Evolutionary conservation across 139 green algal species (phyloP), one percentile per base, ranked within the genome.

Genomic region (Chlamydomonas sphaeroides): DNA sequence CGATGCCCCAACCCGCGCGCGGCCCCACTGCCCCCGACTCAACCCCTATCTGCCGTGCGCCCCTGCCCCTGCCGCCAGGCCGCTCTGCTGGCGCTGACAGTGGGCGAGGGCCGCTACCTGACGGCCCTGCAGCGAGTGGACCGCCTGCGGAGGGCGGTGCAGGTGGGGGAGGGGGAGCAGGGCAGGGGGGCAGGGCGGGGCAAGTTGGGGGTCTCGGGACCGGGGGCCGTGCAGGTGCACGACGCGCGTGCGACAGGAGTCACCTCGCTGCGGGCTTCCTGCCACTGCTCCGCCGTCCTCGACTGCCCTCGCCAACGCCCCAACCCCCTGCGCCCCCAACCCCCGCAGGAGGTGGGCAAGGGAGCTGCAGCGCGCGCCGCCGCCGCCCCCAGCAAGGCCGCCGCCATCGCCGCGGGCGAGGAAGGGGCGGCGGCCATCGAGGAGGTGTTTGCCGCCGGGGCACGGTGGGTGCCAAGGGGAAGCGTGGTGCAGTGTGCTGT

Each of bases 31-130:
- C 49, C 45, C 45, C 8, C n/a, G n/a, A n/a, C n/a, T n/a, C n/a
- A n/a, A n/a, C n/a, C n/a, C n/a, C n/a, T n/a, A n/a, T n/a, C n/a
- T 56, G 49, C 49, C 8, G 2, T 20, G 18, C 49, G 18, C 49
- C 49, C 49, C 49, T 20, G 18, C 49, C n/a, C n/a, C 49, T 2
- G 18, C 49, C 6, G 18, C 49, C 49, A 56, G 49, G 17, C 4
- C 0, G 94, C 91, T 2, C 92, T 99, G 84, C 89, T 99, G 70
- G 91, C 98, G 62, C 90, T 99, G 14, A 98, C 96, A 15, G 86
- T 98, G n/a, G 94, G 92, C 1, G 73, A 74, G 28, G 87, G 57
- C 18, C 17, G 65, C 17, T 90, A 90, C 76, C 39, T 30, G 53
- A 68, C 35, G 20, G 82, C 89, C 17, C 85, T 99, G 73, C 45